Base-by-base conservation (phyloP, 768 basidiomycete species). In the Pulveroboletus sp. region DNA sequence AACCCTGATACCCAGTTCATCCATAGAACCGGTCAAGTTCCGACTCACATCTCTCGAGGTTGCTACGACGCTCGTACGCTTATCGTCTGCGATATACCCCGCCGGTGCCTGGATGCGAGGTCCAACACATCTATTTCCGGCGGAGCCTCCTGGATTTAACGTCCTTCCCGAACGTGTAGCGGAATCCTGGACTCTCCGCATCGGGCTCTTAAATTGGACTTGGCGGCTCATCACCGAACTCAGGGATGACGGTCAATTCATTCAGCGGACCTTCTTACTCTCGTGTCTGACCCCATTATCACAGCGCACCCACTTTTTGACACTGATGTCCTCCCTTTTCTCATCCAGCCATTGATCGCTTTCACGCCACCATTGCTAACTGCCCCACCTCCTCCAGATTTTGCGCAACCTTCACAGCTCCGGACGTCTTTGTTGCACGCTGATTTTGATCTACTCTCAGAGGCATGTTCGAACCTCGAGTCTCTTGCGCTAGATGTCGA, bases 401-500 rank as follows among this genome's bases (percentile, higher is more conserved):
- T 78, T 47, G 67, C 71, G 4, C 57, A 64, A 35, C 71, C 70
- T 14, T 70, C 73, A 33, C 65, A 59, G n/a, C 66, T 77, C 51
- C 70, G 76, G 42, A 71, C 69, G 38, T 62, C 64, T 21, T 76
- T 86, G 11, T 66, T 83, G 38, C 74, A 80, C 48, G 71, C 82
- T 3, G 90, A 93, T 66, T 80, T 86, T 43, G 85, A 88, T 33
- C 71, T 78, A 14, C 71, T 93, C 30, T 84, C 88, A 57, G 84
- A 91, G 60, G 77, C 80, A 0, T 89, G 84, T 67, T 86, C 79
- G 44, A 72, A 84, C 35, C 75, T 93, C 27, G 90, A 93, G 62
- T 83, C 87, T 33, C 78, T 90, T 28, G 76, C 83, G 14, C 74
- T 91, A 13, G 90, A 93, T 58, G 78, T 87, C 10, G 86, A 87